These are phyloP conservation scores for Colletotrichum sublineola DNA, from an alignment of 2,329 filamentous ascomycete genomes.

Conservation along the genomic window DNA sequence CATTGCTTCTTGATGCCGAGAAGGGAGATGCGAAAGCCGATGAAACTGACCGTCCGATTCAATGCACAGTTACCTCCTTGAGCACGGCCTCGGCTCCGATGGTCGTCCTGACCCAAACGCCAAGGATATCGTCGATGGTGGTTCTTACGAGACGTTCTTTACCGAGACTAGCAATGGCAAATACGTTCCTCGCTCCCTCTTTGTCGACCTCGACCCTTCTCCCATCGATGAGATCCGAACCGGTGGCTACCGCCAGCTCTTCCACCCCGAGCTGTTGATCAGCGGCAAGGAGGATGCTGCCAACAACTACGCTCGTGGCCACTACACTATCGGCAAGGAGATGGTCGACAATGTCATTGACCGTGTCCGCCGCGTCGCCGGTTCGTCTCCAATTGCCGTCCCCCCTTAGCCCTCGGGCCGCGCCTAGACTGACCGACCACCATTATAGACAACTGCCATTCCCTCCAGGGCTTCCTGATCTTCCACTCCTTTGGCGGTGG, in stretches of 20 bases:
- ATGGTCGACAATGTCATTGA: conserved; percentile 80
- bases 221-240: conserved; percentile 82
- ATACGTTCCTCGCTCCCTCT: conserved; percentile 79
- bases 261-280: conserved; percentile 79
- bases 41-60: conserved; percentile 42
- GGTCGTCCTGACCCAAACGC: conserved; percentile 73
- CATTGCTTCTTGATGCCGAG: conserved; percentile 10
- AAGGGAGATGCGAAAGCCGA: conserved; percentile 40
- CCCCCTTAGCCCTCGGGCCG: conserved; percentile 4
- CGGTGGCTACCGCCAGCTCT: conserved; percentile 75
- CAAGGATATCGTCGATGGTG: conserved; percentile 70
- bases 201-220: conserved; percentile 79
- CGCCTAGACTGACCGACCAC: conserved; percentile 42
- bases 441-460: conserved; percentile 75
- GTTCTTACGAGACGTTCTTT: conserved; percentile 81
- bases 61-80: conserved; percentile 73
- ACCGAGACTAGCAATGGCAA: conserved; percentile 79
- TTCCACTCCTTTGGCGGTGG: conserved; percentile 83
- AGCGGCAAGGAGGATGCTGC: conserved; percentile 83
- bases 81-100: conserved; percentile 77
- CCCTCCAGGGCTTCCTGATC: conserved; percentile 79
- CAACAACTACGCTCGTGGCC: conserved; percentile 83
- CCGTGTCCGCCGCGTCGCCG: conserved; percentile 76
- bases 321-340: conserved; percentile 84
- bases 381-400: conserved; percentile 56